Base-by-base conservation (phyloP, 345 rosid genomes). In the Fremontodendron californicum region DNA sequence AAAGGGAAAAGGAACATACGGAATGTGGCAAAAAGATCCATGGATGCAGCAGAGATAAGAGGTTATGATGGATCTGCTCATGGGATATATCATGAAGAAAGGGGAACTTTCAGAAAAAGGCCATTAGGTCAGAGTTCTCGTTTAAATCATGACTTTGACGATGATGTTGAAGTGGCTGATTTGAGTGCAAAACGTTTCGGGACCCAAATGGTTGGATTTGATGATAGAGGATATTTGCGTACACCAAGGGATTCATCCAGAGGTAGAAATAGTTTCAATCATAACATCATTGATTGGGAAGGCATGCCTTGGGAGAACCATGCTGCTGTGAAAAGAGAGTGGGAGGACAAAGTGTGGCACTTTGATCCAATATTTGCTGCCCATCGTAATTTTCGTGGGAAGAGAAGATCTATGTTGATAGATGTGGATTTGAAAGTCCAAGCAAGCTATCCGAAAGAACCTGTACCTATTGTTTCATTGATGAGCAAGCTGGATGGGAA, bases 391-490 rank as follows among this genome's bases (percentile, higher is more conserved):
- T 76, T 83, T 77, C 86, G 83, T 71, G 85, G 89, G 74, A 88
- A 85, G 71, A 33, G 46, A 27, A 77, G 89, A 80, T 77, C 88
- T 27, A 74, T 85, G 77, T 86, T 90, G 85, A 62, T 89, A 11
- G 99, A 93, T 76, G 99, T 93, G 82, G 93, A 93, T 85, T 81
- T 96, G 74, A 87, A 91, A 88, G 99, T 96, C 80, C 90, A 86
- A 88, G 90, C 88, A 62, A 87, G 91, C 83, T 92, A 93, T 83
- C 86, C 77, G 78, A 93, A 87, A 79, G 91, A 86, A 74, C 89
- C 79, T 42, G 96, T 92, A 70, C 99, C 99, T 21, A 86, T 96
- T 78, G 89, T 91, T 73, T 92, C 99, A 62, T 83, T 89, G 81
- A 84, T 82, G 81, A 92, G 99, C 88, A 93, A 90, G 82, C 73